A percentile compares a stretch with the other conserved stretches of the same genome.
Evolutionary conservation across 805 yeast species (phyloP).

Genomic region (Suhomyces canberraensis): DNA sequence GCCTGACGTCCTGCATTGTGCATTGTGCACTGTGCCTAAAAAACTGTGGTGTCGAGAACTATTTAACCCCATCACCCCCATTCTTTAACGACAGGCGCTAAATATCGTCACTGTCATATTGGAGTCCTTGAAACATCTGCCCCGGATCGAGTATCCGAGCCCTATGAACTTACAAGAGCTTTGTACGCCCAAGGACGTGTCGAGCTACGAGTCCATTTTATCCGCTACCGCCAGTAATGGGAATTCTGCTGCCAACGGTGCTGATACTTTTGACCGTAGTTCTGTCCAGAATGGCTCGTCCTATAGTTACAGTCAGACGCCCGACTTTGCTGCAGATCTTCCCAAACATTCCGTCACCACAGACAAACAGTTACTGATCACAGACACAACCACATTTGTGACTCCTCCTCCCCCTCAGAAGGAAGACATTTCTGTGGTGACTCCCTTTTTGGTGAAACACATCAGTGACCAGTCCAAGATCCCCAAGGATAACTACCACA

Average conservation of each 20-base stretch:
- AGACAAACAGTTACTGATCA: slow-evolving; percentile 3
- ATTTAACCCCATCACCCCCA: too few relatives aligned
- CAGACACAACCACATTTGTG: slow-evolving; percentile 1
- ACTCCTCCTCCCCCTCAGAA: slow-evolving; percentile 7
- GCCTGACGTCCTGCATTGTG: too few relatives aligned
- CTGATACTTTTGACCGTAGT: too few relatives aligned
- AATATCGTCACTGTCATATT: too few relatives aligned
- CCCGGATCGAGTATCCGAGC: too few relatives aligned
- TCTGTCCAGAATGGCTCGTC: neutral
- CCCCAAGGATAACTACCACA: slow-evolving; percentile 53
- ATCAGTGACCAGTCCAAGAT: slow-evolving; percentile 40
- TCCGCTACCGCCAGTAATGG: slow-evolving; percentile 1
- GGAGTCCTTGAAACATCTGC: too few relatives aligned
- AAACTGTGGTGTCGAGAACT: too few relatives aligned
- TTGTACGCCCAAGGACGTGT: slow-evolving; percentile 9
- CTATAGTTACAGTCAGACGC: neutral
- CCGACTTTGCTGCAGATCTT: neutral
- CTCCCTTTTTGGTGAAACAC: slow-evolving; percentile 41
- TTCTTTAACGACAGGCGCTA: too few relatives aligned
- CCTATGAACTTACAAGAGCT: slow-evolving; percentile 10
- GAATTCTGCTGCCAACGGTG: neutral
- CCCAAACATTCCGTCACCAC: neutral
- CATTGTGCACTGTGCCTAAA: too few relatives aligned
- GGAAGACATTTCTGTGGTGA: slow-evolving; percentile 28
- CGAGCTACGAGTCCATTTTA: slow-evolving; percentile 3